A percentile compares a stretch with the other conserved stretches of the same genome.
Evolutionary conservation across 371 early-diverging fungal genomes (phyloP).

Genomic region (Mortierella sp.): DNA sequence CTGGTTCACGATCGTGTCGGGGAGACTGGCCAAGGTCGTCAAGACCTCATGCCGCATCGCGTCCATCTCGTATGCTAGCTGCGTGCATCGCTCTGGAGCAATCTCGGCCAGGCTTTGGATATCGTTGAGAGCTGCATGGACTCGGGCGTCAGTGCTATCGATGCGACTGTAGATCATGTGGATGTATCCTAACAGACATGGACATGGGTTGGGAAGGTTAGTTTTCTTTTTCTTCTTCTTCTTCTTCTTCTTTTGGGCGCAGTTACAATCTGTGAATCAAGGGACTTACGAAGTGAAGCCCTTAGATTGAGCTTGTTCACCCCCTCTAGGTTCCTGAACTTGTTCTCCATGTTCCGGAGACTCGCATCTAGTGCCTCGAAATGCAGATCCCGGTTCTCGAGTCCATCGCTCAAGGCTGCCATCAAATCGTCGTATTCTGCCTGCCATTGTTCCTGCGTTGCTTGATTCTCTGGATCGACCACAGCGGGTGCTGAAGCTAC

Average conservation of each 20-base stretch:
- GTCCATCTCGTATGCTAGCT: slow-evolving; percentile 12
- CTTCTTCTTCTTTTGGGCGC: neutral
- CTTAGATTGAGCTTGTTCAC: slow-evolving; percentile 11
- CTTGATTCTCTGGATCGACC: neutral
- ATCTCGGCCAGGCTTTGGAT: slow-evolving; percentile 3
- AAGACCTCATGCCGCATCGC: slow-evolving; percentile 14
- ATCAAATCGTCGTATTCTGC: slow-evolving; percentile 1
- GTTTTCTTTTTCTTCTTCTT: neutral
- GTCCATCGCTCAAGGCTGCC: slow-evolving; percentile 1
- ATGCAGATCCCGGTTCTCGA: neutral
- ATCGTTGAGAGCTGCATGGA: slow-evolving; percentile 8
- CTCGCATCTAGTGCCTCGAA: neutral
- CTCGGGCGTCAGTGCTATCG: slow-evolving; percentile 8
- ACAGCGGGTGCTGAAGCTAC: neutral
- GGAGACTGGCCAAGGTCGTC: slow-evolving; percentile 9
- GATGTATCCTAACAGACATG: slow-evolving; percentile 27
- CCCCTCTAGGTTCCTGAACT: slow-evolving; percentile 17
- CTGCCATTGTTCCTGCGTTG: slow-evolving; percentile 11
- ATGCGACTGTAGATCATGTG: slow-evolving; percentile 22
- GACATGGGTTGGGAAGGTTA: no score
- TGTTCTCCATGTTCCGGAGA: slow-evolving; percentile 4
- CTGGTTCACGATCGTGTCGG: slow-evolving; percentile 9
- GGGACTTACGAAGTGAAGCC: slow-evolving; percentile 22
- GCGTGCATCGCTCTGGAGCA: slow-evolving; percentile 1
- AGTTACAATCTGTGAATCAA: neutral